phyloP scores from a whole-genome alignment of 768 basidiomycete species.

The Tubosaeta sp. region DNA sequence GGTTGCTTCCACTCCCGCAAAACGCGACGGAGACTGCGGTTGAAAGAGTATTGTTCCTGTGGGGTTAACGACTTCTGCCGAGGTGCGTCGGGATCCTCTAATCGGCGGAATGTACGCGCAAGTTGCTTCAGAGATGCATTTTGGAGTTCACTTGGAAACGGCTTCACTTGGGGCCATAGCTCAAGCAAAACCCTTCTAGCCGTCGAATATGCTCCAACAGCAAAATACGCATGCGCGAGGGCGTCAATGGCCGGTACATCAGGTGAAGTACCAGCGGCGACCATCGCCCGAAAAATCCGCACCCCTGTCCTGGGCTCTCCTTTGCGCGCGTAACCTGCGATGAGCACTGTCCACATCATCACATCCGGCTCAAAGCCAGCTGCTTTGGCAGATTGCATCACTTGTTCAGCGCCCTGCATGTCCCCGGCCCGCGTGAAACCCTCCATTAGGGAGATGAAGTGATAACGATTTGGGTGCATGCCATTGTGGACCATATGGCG shows the following conservation, averaged over 20 bases:
- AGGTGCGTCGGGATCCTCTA: slow-evolving; percentile 10
- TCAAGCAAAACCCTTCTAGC: slow-evolving; percentile 53
- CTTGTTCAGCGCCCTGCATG: slow-evolving; percentile 48
- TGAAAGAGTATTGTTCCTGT: slow-evolving; percentile 34
- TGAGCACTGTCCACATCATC: slow-evolving; percentile 74
- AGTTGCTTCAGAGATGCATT: slow-evolving; percentile 44
- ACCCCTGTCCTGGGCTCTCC: slow-evolving; percentile 52
- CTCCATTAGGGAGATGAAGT: slow-evolving; percentile 73
- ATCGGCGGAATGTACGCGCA: slow-evolving; percentile 40
- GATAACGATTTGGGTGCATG: slow-evolving; percentile 66
- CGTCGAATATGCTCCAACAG: slow-evolving; percentile 44
- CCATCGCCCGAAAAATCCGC: slow-evolving; percentile 58
- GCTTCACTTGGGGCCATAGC: slow-evolving; percentile 62
- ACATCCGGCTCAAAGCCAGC: slow-evolving; percentile 55
- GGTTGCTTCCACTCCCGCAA: slow-evolving; percentile 23
- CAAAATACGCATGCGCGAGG: slow-evolving; percentile 62
- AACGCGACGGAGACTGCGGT: slow-evolving; percentile 33
- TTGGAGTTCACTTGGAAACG: slow-evolving; percentile 51
- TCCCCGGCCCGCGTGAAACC: slow-evolving; percentile 64
- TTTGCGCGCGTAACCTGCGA: slow-evolving; percentile 64
- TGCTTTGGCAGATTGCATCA: slow-evolving; percentile 49
- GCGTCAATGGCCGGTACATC: slow-evolving; percentile 73
- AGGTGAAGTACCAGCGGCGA: slow-evolving; percentile 55
- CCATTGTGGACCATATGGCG: slow-evolving; percentile 60
- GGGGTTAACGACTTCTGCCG: slow-evolving; percentile 26